These are phyloP conservation scores for Saururus chinensis DNA, from an alignment of 164 flowering plant genomes.

Conservation along the genomic window DNA sequence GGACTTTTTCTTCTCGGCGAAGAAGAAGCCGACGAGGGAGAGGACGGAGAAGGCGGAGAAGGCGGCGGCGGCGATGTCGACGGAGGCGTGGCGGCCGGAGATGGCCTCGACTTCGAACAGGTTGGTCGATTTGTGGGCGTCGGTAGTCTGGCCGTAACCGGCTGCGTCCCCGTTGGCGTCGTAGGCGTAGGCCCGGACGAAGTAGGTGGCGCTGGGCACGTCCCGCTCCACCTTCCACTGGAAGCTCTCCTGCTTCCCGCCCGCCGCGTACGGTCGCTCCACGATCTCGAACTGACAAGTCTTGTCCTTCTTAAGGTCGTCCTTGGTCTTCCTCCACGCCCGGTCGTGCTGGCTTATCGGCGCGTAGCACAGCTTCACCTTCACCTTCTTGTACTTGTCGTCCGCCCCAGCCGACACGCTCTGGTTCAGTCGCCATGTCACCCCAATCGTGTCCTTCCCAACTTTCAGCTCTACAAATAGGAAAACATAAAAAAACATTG, in stretches of 20 bases:
- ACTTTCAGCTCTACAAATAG: constrained; percentile 42
- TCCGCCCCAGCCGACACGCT: constrained; percentile 26
- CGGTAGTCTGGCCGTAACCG: constrained; percentile 68
- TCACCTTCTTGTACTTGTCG: constrained; percentile 36
- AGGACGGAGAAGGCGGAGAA: constrained; percentile 79
- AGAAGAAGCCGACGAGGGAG: constrained; percentile 53
- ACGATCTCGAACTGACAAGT: constrained; percentile 47
- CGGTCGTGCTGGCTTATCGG: constrained; percentile 58
- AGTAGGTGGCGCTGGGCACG: constrained; percentile 23
- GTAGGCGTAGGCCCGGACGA: constrained; percentile 21
- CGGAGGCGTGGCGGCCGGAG: constrained; percentile 56
- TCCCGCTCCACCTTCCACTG: constrained; percentile 27
- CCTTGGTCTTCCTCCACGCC: constrained; percentile 52
- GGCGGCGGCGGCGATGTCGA: constrained; percentile 55
- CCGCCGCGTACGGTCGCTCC: constrained; percentile 2
- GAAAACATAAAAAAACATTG: too few species aligned
- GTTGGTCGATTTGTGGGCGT: constrained; percentile 30
- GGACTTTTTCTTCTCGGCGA: constrained; percentile 53
- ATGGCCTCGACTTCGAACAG: constrained; percentile 47
- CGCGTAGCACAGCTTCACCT: constrained; percentile 58
- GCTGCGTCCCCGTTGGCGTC: constrained; percentile 20
- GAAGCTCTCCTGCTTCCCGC: constrained; percentile 1
- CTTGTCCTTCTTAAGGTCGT: constrained; percentile 45
- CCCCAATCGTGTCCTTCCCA: constrained; percentile 39
- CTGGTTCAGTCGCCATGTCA: constrained; percentile 41